phyloP scores from a whole-genome alignment of 2,329 filamentous ascomycete genomes.

The Diaporthe caulivora region DNA sequence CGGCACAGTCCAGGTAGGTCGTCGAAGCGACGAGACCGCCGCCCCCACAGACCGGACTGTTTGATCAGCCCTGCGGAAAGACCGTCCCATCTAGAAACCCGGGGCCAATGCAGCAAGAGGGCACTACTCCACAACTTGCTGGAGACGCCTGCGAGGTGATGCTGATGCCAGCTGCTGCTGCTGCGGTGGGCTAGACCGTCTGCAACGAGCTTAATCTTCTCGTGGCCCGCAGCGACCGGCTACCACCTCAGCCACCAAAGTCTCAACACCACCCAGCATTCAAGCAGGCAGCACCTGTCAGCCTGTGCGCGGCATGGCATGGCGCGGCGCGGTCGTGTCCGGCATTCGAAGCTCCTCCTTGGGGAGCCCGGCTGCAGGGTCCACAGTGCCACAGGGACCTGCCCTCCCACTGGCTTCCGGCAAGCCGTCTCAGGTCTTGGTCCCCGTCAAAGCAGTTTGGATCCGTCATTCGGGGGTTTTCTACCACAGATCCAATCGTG shows the following conservation, averaged over 20 bases:
- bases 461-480: conserved; percentile 9
- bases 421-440: conserved; percentile 26
- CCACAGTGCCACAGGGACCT: conserved; percentile 8
- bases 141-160: background rate
- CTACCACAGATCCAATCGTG: conserved; percentile 23
- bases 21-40: background rate
- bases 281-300: background rate
- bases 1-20: background rate
- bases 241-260: background rate
- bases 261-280: conserved; percentile 4
- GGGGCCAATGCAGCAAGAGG: background rate
- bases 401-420: background rate
- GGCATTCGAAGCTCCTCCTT: background rate
- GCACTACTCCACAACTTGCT: conserved; percentile 9
- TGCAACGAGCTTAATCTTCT: background rate
- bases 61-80: conserved; percentile 32
- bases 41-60: conserved; percentile 27
- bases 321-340: background rate
- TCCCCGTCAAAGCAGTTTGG: conserved; percentile 25
- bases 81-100: conserved; percentile 20
- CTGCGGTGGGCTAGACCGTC: background rate
- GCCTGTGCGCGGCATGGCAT: background rate
- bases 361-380: background rate
- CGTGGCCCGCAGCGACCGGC: background rate
- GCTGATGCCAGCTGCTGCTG: background rate